Conservation (phyloP, 768 basidiomycete genomes). For the Stropharia rugosoannulata region DNA sequence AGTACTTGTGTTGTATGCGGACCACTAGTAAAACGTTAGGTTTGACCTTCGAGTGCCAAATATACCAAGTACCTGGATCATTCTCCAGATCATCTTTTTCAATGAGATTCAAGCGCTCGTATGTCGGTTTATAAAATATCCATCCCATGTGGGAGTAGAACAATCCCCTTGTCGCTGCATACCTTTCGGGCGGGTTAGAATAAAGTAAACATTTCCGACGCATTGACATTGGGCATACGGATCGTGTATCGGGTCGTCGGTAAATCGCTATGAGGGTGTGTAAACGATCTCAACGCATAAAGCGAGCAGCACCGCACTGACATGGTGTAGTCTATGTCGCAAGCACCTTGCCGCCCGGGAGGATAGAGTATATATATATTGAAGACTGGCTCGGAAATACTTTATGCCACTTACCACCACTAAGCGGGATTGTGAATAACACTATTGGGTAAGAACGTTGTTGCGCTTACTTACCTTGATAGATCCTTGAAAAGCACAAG, state of each 20-base stretch:
- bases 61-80: slow-evolving; percentile 54
- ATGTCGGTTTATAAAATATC: slow-evolving; percentile 79
- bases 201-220: background rate
- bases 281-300: background rate
- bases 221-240: slow-evolving; percentile 40
- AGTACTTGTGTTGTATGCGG: slow-evolving; percentile 68
- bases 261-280: slow-evolving; percentile 49
- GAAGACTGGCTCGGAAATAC: background rate
- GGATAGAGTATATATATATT: background rate
- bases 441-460: background rate
- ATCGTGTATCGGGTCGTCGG: slow-evolving; percentile 67
- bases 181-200: slow-evolving; percentile 35
- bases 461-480: slow-evolving; percentile 52
- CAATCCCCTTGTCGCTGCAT: slow-evolving; percentile 71
- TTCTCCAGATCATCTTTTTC: slow-evolving; percentile 67
- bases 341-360: slow-evolving; percentile 48
- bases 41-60: background rate
- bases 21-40: slow-evolving; percentile 43
- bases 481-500: slow-evolving; percentile 76
- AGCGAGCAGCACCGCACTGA: slow-evolving; percentile 26
- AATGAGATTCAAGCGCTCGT: slow-evolving; percentile 59
- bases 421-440: slow-evolving; percentile 15
- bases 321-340: slow-evolving; percentile 75
- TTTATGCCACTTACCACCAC: slow-evolving; percentile 49
- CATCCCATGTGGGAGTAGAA: slow-evolving; percentile 83